Evolutionary conservation across 495 filamentous ascomycete species (phyloP).

Genomic region (Neurospora sp.): DNA sequence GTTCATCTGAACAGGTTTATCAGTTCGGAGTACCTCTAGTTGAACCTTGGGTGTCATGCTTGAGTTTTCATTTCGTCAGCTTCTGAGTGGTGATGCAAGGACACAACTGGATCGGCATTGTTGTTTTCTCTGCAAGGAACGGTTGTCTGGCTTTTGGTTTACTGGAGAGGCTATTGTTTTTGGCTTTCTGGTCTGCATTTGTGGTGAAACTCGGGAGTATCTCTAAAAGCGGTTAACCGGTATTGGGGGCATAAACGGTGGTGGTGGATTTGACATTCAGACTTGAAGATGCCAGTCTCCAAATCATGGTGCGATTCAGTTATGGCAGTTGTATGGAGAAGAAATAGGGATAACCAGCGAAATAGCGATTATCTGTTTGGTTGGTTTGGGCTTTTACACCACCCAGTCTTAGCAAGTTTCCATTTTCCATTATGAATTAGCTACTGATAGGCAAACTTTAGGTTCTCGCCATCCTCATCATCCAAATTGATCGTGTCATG

Average conservation of each 20-base stretch:
- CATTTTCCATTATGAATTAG: no score
- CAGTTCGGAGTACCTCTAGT: neutral
- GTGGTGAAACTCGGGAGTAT: neutral
- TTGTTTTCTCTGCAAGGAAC: neutral
- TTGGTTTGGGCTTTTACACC: no score
- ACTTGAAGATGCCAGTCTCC: neutral
- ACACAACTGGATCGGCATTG: neutral
- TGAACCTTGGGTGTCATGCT: neutral
- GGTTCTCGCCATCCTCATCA: no score
- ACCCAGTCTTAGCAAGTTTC: no score
- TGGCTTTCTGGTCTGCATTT: neutral
- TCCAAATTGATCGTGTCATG: no score
- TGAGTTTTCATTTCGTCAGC: neutral
- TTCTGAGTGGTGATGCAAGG: neutral
- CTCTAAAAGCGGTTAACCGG: neutral
- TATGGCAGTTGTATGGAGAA: neutral
- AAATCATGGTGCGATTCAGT: neutral
- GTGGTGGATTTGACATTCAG: neutral
- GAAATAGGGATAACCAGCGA: neutral
- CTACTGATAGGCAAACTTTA: no score
- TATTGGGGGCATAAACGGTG: neutral
- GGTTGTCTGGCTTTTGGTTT: neutral
- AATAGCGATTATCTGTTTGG: neutral
- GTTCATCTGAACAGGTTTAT: neutral
- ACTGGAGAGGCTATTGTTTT: neutral